A percentile compares a stretch with the other conserved stretches of the same genome.
Evolutionary conservation across 164 flowering plant species (phyloP).

Genomic region (Magnolia sinica): DNA sequence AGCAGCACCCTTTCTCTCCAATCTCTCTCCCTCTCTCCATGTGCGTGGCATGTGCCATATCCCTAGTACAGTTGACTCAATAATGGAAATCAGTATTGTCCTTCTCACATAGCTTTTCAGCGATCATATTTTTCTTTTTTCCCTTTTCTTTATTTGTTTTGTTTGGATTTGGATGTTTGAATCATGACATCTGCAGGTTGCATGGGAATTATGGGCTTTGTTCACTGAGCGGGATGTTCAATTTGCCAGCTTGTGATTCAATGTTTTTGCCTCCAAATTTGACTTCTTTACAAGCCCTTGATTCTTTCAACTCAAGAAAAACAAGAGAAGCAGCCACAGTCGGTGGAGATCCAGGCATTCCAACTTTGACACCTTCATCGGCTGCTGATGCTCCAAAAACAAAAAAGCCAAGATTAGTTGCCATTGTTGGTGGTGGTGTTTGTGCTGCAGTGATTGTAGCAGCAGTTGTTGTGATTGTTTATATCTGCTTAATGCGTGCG

Average conservation of each 20-base stretch:
- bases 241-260: slow-evolving; percentile 16
- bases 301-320: slow-evolving; percentile 20
- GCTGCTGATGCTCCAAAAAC: slow-evolving; percentile 22
- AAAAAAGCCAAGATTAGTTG: slow-evolving; percentile 28
- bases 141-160: neutral
- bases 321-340: slow-evolving; percentile 19
- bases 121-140: neutral
- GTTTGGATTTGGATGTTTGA: neutral
- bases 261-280: slow-evolving; percentile 14
- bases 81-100: neutral
- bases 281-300: slow-evolving; percentile 6
- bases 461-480: slow-evolving; percentile 27
- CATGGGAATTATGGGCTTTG: slow-evolving; percentile 13
- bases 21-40: too few relatives aligned
- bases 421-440: slow-evolving; percentile 30
- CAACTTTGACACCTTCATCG: slow-evolving; percentile 35
- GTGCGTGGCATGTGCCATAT: neutral
- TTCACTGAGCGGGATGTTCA: slow-evolving; percentile 14
- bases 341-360: slow-evolving; percentile 29
- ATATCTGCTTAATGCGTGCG: slow-evolving; percentile 38
- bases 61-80: neutral
- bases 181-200: slow-evolving; percentile 21
- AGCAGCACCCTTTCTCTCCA: too few relatives aligned
- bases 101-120: too few relatives aligned
- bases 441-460: slow-evolving; percentile 39